phyloP scores from a whole-genome alignment of 306 rosid species.

The Echinosophora koreensis region DNA sequence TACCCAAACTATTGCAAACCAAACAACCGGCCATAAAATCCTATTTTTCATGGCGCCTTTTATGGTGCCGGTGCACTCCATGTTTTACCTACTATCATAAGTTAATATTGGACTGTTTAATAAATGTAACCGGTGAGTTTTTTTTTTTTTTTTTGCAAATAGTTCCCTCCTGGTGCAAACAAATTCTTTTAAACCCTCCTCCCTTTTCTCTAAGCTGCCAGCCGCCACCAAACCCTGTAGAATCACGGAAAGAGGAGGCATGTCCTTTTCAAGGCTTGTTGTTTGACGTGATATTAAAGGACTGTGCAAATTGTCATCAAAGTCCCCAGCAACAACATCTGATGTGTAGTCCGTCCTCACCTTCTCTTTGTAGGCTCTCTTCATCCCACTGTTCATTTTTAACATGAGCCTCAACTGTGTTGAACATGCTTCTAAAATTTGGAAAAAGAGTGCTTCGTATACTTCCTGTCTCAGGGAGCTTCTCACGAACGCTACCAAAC shows the following conservation, averaged over 20 bases:
- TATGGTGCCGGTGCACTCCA: too few species aligned
- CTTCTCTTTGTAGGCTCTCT: conserved; percentile 79
- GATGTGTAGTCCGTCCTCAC: conserved; percentile 72
- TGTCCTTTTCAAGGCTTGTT: conserved; percentile 82
- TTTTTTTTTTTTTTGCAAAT: too few species aligned
- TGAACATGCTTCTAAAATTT: conserved; percentile 85
- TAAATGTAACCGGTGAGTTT: too few species aligned
- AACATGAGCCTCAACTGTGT: conserved; percentile 68
- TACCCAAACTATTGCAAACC: too few species aligned
- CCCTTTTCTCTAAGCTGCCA: conserved; percentile 83
- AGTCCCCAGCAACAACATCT: conserved; percentile 71
- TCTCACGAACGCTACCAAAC: conserved; percentile 82
- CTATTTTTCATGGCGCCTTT: too few species aligned
- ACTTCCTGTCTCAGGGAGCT: conserved; percentile 72
- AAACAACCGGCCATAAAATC: too few species aligned
- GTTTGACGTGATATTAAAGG: conserved; percentile 91
- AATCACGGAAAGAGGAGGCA: conserved; percentile 73
- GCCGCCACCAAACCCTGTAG: conserved; percentile 93
- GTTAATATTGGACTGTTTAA: too few species aligned
- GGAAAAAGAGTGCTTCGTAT: conserved; percentile 73
- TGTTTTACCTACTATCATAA: too few species aligned
- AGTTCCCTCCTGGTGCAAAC: conserved; percentile 83
- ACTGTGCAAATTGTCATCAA: conserved; percentile 86
- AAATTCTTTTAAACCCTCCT: conserved; percentile 85
- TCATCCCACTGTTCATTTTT: conserved; percentile 81